Evolutionary conservation across 2,329 filamentous ascomycete species (phyloP).

Genomic region (Exophiala sp.): DNA sequence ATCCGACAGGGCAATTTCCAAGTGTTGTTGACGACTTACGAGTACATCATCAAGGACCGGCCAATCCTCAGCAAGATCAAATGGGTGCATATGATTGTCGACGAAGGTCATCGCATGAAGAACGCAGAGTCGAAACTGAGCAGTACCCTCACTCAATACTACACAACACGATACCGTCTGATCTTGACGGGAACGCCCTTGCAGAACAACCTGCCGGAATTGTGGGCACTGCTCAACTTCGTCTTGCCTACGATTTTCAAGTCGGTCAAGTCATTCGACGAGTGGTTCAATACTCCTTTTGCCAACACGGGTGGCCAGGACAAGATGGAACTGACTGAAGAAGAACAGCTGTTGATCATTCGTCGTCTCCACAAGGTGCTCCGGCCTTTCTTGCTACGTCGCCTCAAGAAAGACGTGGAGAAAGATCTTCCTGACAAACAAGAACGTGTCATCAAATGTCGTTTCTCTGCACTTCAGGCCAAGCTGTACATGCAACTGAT

Average conservation of each 20-base stretch:
- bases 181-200: conserved; percentile 96
- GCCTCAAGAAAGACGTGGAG: conserved; percentile 98
- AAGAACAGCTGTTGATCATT: conserved; percentile 98
- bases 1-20: conserved; percentile 95
- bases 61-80: conserved; percentile 96
- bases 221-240: conserved; percentile 98
- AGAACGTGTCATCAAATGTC: conserved; percentile 98
- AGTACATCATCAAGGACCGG: conserved; percentile 99
- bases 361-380: conserved; percentile 96
- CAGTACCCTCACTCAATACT: conserved; percentile 90
- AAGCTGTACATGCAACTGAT: conserved; percentile 97
- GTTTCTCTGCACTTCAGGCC: conserved; percentile 87
- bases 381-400: conserved; percentile 91
- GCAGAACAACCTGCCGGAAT: conserved; percentile 91
- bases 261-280: conserved; percentile 95
- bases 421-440: conserved; percentile 98
- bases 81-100: conserved; percentile 99
- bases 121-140: conserved; percentile 94
- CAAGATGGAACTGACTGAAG: conserved; percentile 98
- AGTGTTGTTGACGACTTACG: conserved; percentile 93
- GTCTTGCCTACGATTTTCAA: conserved; percentile 98
- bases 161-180: conserved; percentile 86
- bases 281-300: conserved; percentile 99
- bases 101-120: conserved; percentile 99
- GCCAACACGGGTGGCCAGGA: conserved; percentile 97